These are phyloP conservation scores for Lobosporangium transversale DNA, from an alignment of 192 early-diverging fungal species.

Conservation along the genomic window DNA sequence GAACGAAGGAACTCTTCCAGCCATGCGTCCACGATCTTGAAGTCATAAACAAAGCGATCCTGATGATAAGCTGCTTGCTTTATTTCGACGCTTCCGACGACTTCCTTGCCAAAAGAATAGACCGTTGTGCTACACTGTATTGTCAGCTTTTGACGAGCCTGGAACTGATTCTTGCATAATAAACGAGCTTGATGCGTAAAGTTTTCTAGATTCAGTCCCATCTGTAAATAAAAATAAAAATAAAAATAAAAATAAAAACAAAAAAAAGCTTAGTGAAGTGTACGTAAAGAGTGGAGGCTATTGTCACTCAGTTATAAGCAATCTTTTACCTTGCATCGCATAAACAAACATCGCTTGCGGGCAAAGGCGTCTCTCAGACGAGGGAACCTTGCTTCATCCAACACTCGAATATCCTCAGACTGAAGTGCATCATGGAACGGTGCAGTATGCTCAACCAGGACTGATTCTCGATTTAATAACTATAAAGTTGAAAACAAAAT, in stretches of 20 bases:
- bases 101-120: conserved; percentile 59
- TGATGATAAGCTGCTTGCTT: conserved; percentile 51
- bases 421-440: conserved; percentile 23
- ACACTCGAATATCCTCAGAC: conserved; percentile 17
- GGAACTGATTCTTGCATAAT: conserved; percentile 45
- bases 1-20: conserved; percentile 22
- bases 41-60: conserved; percentile 58
- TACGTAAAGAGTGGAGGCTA: not conserved
- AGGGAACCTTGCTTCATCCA: conserved; percentile 25
- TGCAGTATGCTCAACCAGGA: conserved; percentile 9
- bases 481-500: not conserved
- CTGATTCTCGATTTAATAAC: conserved; percentile 8
- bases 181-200: not conserved
- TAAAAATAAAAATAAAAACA: not conserved
- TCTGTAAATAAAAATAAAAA: not conserved
- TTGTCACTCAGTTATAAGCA: not conserved
- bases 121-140: conserved; percentile 58
- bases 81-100: conserved; percentile 52
- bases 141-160: conserved; percentile 52
- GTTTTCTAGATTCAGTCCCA: conserved; percentile 25
- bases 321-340: conserved; percentile 17
- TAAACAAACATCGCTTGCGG: conserved; percentile 18
- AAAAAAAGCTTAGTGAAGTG: not conserved
- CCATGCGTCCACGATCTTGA: conserved; percentile 59
- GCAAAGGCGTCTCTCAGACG: conserved; percentile 1